Conservation (phyloP, 352 stramenopile species). For the Phytophthora chlamydospora region DNA sequence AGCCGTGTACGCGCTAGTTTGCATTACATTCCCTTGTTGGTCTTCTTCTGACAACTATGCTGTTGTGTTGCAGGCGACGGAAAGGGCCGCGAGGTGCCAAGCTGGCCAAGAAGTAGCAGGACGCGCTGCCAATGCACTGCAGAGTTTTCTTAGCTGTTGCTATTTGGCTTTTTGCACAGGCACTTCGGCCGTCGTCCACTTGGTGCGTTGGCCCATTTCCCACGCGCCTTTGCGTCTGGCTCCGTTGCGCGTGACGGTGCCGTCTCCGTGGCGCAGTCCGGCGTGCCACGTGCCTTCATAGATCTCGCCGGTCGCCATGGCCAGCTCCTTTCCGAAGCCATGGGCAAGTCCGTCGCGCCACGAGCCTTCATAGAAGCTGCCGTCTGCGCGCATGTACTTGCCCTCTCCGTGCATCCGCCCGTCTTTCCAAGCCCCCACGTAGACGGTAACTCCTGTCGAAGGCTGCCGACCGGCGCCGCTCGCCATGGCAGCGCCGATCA, state of each 20-base stretch:
- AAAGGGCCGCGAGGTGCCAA: slow-evolving; percentile 62
- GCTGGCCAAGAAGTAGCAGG: slow-evolving; percentile 50
- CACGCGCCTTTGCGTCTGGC: slow-evolving; percentile 55
- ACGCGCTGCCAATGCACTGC: neutral
- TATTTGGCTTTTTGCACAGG: slow-evolving; percentile 39
- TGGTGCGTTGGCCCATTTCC: slow-evolving; percentile 61
- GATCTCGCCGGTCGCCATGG: slow-evolving; percentile 45
- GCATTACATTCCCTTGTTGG: no score
- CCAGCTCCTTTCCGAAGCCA: slow-evolving; percentile 59
- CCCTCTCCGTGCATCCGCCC: slow-evolving; percentile 73
- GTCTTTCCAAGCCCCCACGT: slow-evolving; percentile 68
- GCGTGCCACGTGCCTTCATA: slow-evolving; percentile 69
- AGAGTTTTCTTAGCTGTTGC: neutral
- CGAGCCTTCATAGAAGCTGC: slow-evolving; percentile 69
- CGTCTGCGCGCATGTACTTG: slow-evolving; percentile 63
- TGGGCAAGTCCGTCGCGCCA: slow-evolving; percentile 68
- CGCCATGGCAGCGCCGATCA: slow-evolving; percentile 20
- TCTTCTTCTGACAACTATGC: neutral
- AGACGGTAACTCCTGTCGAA: slow-evolving; percentile 31
- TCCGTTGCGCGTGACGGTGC: slow-evolving; percentile 49
- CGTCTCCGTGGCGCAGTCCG: slow-evolving; percentile 65
- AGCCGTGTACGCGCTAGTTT: slow-evolving; percentile 46
- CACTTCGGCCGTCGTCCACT: slow-evolving; percentile 72
- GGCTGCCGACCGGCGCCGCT: slow-evolving; percentile 3
- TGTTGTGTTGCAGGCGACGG: slow-evolving; percentile 38